phyloP scores from a whole-genome alignment of 345 rosid genomes.

The Conringia planisiliqua region DNA sequence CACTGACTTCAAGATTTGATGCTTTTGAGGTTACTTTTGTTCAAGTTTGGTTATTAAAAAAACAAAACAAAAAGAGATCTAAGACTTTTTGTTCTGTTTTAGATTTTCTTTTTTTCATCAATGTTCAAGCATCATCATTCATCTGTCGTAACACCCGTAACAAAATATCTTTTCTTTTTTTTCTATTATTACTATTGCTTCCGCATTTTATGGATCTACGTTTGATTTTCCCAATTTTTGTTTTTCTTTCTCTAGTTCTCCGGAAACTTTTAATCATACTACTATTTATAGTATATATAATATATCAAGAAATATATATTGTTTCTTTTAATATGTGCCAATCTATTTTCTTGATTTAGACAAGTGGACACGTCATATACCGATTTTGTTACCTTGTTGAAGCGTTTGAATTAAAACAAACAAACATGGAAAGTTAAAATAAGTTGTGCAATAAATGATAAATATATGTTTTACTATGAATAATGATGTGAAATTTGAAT shows the following conservation, averaged over 20 bases:
- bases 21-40: slow-evolving; percentile 11
- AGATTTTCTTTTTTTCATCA: background rate
- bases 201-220: slow-evolving; percentile 36
- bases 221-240: background rate
- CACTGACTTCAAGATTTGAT: slow-evolving; percentile 13
- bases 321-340: background rate
- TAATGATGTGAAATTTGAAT: slow-evolving; percentile 6
- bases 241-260: background rate
- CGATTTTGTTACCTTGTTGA: background rate
- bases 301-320: background rate
- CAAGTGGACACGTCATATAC: slow-evolving; percentile 4
- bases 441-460: background rate
- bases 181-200: background rate
- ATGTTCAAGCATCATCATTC: background rate
- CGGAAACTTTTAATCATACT: background rate
- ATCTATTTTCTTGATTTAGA: background rate
- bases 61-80: slow-evolving; percentile 21
- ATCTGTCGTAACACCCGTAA: slow-evolving; percentile 19
- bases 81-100: background rate
- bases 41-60: background rate
- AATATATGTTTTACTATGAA: background rate
- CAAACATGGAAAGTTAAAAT: background rate
- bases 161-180: background rate
- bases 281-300: background rate
- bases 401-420: background rate